Base-by-base conservation (phyloP, 163 green algal genomes). In the Prototheca wickerhamii region DNA sequence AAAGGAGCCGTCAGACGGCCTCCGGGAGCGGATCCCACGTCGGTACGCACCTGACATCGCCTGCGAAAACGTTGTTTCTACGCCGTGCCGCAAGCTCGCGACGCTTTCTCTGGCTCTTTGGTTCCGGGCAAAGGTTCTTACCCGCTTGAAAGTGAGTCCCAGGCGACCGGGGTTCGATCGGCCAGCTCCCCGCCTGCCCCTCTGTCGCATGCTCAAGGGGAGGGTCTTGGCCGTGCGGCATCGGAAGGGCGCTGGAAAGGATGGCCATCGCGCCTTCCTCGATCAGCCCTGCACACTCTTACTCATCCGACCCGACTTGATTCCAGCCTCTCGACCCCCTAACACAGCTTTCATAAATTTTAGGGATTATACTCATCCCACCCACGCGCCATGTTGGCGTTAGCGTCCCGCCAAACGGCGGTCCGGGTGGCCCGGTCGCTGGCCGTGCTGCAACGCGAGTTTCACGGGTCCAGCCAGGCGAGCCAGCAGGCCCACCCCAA, bases 401-500 rank as follows among this genome's bases (percentile, higher is more conserved):
- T 33, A 34, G 26, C 58, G 17, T 55, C 34, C 15, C 34, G 37
- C n/a, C 34, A 15, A 21, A 6, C 35, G 58, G 37, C n/a, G 6
- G 58, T 23, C 29, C 58, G 58, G 25, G 26, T 34, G 31, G 55
- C 31, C 30, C 7, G 55, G 7, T 4, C 31, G 31, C 55, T 44
- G 7, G 25, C 25, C 18, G 20, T 15, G 31, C 10, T 40, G 5
- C 35, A 35, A 10, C 18, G 17, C 10, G 6, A 28, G 15, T 53
- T 64, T 4, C n/a, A 34, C n/a, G n/a, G n/a, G 12, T 31, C 34
- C 20, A 43, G 37, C 58, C 4, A 54, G 23, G 18, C 21, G 32
- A 4, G 12, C 17, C 5, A 42, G 10, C 42, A 35, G n/a, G 26
- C 58, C 29, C 46, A 63, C 35, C 81, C 86, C 2, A 79, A 89